Percentiles rank a stretch among this genome's conserved stretches.
Conservation (phyloP, 306 rosid species). For the Erythrophleum fordii region DNA sequence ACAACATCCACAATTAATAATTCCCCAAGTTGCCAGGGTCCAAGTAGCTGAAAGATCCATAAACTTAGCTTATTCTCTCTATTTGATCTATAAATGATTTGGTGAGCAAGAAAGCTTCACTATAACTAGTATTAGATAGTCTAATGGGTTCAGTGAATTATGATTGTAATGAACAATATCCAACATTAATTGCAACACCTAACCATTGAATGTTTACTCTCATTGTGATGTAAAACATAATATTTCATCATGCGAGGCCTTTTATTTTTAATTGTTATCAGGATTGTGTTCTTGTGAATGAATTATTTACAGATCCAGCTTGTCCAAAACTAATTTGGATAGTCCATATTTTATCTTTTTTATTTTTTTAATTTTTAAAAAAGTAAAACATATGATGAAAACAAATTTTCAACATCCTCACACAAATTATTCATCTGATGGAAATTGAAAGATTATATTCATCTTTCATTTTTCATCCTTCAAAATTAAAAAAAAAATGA, state of each 20-base stretch:
- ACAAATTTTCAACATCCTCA: too few species aligned
- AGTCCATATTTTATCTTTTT: too few species aligned
- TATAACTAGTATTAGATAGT: background rate
- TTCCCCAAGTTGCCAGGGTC: constrained; percentile 26
- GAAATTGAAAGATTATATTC: too few species aligned
- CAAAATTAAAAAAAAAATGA: too few species aligned
- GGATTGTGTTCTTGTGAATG: too few species aligned
- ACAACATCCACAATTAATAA: constrained; percentile 21
- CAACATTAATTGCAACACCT: background rate
- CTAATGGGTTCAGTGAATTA: background rate
- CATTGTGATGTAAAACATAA: background rate
- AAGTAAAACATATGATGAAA: too few species aligned
- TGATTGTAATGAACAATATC: background rate
- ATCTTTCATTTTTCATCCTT: too few species aligned
- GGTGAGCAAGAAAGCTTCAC: constrained; percentile 1
- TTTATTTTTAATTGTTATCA: too few species aligned
- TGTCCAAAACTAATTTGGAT: too few species aligned
- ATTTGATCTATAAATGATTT: background rate
- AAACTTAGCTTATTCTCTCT: background rate
- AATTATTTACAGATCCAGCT: too few species aligned
- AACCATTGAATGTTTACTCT: background rate
- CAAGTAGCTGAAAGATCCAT: background rate
- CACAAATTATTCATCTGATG: too few species aligned
- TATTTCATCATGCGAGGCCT: background rate
- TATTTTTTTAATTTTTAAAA: too few species aligned